Conservation (phyloP, 208 protist species). For the Trypanosomatidae sp. region DNA sequence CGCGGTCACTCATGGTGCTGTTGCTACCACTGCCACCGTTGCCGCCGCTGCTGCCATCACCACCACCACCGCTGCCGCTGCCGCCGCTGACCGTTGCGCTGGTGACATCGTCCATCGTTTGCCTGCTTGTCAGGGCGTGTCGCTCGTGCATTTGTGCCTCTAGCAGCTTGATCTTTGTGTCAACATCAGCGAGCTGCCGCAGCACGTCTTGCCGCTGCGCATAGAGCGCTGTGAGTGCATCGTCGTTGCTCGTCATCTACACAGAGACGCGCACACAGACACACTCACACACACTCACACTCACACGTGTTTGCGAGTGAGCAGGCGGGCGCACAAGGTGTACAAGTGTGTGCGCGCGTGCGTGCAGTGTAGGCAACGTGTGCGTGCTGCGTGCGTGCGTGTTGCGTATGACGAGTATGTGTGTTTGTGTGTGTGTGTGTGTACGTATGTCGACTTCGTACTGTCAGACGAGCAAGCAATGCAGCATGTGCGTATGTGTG, state of each 20-base stretch:
- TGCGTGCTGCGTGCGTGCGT: neutral
- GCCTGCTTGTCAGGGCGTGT: slow-evolving; percentile 9
- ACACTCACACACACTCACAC: neutral
- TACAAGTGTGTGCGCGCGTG: too few species aligned
- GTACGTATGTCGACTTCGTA: too few species aligned
- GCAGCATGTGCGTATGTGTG: too few species aligned
- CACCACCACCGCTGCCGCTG: neutral
- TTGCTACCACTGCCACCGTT: neutral
- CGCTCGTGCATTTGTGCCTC: slow-evolving; percentile 50
- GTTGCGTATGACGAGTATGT: neutral
- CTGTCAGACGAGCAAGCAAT: too few species aligned
- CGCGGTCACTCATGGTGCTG: slow-evolving; percentile 19
- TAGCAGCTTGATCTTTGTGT: slow-evolving; percentile 37
- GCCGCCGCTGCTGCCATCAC: neutral
- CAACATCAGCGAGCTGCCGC: slow-evolving; percentile 69
- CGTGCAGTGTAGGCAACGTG: neutral
- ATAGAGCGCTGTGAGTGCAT: slow-evolving; percentile 53
- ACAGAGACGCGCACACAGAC: neutral
- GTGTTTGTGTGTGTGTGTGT: neutral
- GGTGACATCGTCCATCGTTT: slow-evolving; percentile 9
- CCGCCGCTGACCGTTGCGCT: too few species aligned
- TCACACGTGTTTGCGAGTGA: neutral
- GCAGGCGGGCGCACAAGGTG: neutral
- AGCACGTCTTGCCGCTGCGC: slow-evolving; percentile 53
- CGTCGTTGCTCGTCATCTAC: slow-evolving; percentile 45